These are phyloP conservation scores for Ophiosphaerella korrae DNA, from an alignment of 2,329 filamentous ascomycete species.

Conservation along the genomic window DNA sequence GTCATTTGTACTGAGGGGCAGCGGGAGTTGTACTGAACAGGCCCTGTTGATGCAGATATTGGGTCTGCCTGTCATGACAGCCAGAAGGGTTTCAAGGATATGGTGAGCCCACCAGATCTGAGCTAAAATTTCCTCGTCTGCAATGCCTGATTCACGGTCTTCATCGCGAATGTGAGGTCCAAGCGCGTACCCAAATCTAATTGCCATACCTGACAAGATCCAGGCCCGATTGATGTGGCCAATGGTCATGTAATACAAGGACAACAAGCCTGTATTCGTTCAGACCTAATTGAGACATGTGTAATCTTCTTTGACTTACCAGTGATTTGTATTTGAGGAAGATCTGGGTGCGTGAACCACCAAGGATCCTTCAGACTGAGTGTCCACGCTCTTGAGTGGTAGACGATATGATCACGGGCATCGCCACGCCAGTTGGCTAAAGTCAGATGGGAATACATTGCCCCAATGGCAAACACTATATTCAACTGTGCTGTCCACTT, in stretches of 20 bases:
- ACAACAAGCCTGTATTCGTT: slow-evolving; percentile 32
- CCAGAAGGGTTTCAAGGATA: slow-evolving; percentile 43
- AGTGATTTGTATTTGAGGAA: slow-evolving; percentile 46
- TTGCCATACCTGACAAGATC: slow-evolving; percentile 41
- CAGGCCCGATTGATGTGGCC: slow-evolving; percentile 49
- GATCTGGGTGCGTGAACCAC: slow-evolving; percentile 36
- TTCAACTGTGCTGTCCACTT: slow-evolving; percentile 49
- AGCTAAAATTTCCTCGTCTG: slow-evolving; percentile 40
- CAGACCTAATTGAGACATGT: neutral
- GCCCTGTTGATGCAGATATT: slow-evolving; percentile 34
- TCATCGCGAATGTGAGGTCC: slow-evolving; percentile 47
- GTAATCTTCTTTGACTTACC: slow-evolving; percentile 1
- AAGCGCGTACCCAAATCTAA: slow-evolving; percentile 43
- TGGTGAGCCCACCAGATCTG: slow-evolving; percentile 50
- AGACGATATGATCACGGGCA: slow-evolving; percentile 41
- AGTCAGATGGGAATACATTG: slow-evolving; percentile 40
- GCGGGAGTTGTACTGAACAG: slow-evolving; percentile 40
- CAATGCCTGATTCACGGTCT: slow-evolving; percentile 23
- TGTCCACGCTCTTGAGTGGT: slow-evolving; percentile 43
- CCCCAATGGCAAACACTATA: slow-evolving; percentile 49
- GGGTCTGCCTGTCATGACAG: slow-evolving; percentile 46
- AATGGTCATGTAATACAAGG: slow-evolving; percentile 47
- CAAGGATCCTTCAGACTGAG: slow-evolving; percentile 35
- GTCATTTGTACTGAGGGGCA: slow-evolving; percentile 34
- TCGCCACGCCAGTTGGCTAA: slow-evolving; percentile 29